phyloP scores from a whole-genome alignment of 2,329 filamentous ascomycete genomes.

The Xenoacremonium recifei region DNA sequence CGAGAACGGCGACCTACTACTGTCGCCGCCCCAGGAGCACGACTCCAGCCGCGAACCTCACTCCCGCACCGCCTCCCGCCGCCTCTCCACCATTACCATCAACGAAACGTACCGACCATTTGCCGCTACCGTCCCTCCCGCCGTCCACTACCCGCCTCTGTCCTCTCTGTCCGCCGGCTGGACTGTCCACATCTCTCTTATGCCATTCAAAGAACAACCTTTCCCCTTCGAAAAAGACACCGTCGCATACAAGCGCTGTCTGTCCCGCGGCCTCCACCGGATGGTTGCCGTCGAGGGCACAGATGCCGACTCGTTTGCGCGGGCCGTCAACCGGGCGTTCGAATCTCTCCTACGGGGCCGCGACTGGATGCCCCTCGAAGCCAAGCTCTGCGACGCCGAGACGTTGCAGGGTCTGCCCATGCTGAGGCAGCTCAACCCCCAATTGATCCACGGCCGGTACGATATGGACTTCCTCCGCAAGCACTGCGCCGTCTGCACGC shows the following conservation, averaged over 20 bases:
- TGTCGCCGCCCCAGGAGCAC: conserved; percentile 22
- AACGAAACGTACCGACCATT: conserved; percentile 6
- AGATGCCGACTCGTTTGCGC: conserved; percentile 47
- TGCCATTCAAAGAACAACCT: conserved; percentile 52
- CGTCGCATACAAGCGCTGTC: conserved; percentile 58
- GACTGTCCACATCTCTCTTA: conserved; percentile 60
- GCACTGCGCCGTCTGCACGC: conserved; percentile 56
- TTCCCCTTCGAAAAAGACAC: conserved; percentile 64
- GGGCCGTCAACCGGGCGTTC: conserved; percentile 50
- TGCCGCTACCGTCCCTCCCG: conserved; percentile 4
- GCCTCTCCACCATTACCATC: conserved; percentile 15
- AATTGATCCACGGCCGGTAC: conserved; percentile 41
- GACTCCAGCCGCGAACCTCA: conserved; percentile 2
- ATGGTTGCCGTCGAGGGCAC: conserved; percentile 53
- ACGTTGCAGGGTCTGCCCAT: conserved; percentile 56
- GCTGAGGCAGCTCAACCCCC: conserved; percentile 51
- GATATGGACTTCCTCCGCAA: conserved; percentile 50
- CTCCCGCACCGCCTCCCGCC: conserved; percentile 8
- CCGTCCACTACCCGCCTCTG: conserved; percentile 7
- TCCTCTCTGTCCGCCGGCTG: conserved; percentile 38
- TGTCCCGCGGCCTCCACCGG: conserved; percentile 59
- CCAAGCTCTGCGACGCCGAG: conserved; percentile 55
- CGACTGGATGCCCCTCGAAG: conserved; percentile 58
- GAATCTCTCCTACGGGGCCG: conserved; percentile 47
- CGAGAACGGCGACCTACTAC: conserved; percentile 26